Evolutionary conservation across 208 protist species (phyloP), one percentile per base, ranked within the genome.

Genomic region (Entamoeba dispar): DNA sequence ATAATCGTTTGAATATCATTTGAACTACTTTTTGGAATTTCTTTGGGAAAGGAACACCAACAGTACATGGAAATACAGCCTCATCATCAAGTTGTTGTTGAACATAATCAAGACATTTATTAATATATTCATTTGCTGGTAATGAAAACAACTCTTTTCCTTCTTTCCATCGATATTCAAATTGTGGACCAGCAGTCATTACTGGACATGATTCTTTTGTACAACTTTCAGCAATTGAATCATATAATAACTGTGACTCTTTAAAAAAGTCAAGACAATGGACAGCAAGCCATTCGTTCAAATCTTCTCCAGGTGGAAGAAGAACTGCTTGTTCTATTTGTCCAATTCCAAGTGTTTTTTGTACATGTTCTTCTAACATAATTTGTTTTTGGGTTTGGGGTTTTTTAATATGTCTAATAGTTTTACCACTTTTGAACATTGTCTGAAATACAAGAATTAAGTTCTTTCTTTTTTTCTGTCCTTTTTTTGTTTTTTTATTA

Each of bases 191-290:
- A 14, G 86, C 86, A 22, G 14, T 47, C 57, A 93, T 77, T 8
- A 50, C 38, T 38, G 92, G 92, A 52, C 57, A 91, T 50, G 92
- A 31, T 3, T 49, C 43, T 49, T 17, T 93, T 27, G 98, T 99
- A 96, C 98, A 99, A 95, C 98, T 99, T 94, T 99, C 98, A n/a
- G 98, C 98, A 69, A 99, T 96, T 2, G 97, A 98, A 92, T 97
- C 98, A 94, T 99, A 99, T 38, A 99, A 95, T 77, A 99, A 96
- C 94, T 99, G 99, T 10, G 98, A 98, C 93, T 99, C 98, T 96
- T 99, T 99, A 96, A 98, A 99, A 94, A 99, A 99, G 94, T 99
- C 98, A 4, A 98, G 96, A 49, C 43, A 94, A 73, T 94, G 92
- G 0, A 93, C 93, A 50, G 94, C 94, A 49, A 95, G 91, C 94